Evolutionary conservation across 2,329 filamentous ascomycete genomes (phyloP).

Genomic region (Colletotrichum liaoningense): DNA sequence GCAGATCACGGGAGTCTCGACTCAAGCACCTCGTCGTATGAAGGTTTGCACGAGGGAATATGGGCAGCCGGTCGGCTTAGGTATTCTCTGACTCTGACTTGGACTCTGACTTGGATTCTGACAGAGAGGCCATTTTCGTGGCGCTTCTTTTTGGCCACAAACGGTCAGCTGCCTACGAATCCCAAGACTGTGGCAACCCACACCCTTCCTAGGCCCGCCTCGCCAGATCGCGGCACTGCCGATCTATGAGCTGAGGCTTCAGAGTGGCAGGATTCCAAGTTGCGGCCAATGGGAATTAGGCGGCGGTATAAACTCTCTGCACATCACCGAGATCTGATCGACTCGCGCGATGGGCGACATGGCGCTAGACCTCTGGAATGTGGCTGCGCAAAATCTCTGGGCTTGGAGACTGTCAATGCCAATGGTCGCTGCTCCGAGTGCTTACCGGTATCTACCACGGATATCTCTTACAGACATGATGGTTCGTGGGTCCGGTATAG

Average conservation of each 20-base stretch:
- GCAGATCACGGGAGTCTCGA: conserved; percentile 27
- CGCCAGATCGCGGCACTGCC: conserved; percentile 27
- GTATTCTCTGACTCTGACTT: not conserved
- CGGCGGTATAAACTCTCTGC: not conserved
- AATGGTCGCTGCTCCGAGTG: not conserved
- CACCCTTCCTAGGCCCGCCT: not conserved
- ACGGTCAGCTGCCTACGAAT: conserved; percentile 1
- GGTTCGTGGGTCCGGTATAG: not conserved
- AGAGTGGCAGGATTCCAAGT: conserved; percentile 1
- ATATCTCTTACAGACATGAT: not conserved
- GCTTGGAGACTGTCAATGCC: not conserved
- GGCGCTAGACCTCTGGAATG: not conserved
- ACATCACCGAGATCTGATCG: conserved; percentile 25
- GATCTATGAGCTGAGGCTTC: conserved; percentile 23
- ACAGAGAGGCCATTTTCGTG: not conserved
- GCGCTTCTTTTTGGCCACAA: not conserved
- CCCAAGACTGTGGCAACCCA: conserved; percentile 19
- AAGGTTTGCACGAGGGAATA: conserved; percentile 1
- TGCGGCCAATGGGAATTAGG: not conserved
- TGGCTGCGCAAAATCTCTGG: not conserved
- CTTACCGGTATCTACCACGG: not conserved
- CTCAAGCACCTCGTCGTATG: not conserved
- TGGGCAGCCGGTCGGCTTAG: not conserved
- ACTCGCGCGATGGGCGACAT: not conserved
- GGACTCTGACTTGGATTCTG: not conserved